These are phyloP conservation scores for Prunus yedoensis DNA, from an alignment of 331 rosid species.

Conservation along the genomic window DNA sequence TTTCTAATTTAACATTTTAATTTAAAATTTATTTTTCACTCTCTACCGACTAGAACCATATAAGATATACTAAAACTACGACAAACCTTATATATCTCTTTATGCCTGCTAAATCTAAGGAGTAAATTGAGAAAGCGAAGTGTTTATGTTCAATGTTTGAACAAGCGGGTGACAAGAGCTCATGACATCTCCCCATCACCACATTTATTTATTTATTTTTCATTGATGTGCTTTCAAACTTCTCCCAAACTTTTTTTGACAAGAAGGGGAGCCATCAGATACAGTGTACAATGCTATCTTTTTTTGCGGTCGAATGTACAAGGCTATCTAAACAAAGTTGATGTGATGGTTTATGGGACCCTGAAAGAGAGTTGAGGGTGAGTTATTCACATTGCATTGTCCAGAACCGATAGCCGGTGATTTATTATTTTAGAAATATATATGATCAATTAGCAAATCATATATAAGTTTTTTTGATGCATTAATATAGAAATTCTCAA, in stretches of 20 bases:
- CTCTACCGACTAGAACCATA: neutral
- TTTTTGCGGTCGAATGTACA: neutral
- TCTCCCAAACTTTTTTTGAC: neutral
- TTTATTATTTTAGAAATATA: too few species aligned
- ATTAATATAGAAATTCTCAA: too few species aligned
- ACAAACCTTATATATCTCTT: neutral
- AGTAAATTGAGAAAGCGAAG: neutral
- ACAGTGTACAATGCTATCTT: neutral
- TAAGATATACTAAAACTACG: too few species aligned
- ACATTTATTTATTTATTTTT: neutral
- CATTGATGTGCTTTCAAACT: neutral
- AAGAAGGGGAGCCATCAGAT: too few species aligned
- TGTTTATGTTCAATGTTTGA: slow-evolving; percentile 1
- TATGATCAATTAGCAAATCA: too few species aligned
- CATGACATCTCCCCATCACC: neutral
- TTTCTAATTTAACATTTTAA: too few species aligned
- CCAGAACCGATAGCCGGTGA: too few species aligned
- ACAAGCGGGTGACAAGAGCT: neutral
- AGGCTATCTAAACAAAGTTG: neutral
- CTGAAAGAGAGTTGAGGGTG: too few species aligned
- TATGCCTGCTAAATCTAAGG: neutral
- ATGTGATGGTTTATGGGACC: too few species aligned
- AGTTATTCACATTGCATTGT: too few species aligned
- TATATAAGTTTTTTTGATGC: too few species aligned
- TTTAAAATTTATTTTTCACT: neutral